Conservation (phyloP, 106 monocot genomes). For the Triglochin maritima region DNA sequence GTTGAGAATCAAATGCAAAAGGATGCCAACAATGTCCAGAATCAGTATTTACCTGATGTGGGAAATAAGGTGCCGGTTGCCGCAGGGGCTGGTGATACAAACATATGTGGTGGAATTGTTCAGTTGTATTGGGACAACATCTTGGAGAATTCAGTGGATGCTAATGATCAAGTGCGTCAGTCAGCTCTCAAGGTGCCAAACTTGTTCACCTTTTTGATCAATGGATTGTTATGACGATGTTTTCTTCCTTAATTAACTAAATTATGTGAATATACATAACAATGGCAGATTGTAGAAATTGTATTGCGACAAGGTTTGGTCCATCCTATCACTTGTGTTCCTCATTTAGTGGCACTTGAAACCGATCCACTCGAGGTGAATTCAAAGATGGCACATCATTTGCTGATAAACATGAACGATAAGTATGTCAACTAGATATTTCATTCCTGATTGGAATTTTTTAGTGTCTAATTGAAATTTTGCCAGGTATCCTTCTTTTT, state of each 20-base stretch:
- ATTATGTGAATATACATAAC: neutral
- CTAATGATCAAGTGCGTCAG: constrained; percentile 68
- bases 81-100: constrained; percentile 98
- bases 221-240: too few relatives aligned
- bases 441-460: neutral
- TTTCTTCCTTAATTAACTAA: too few relatives aligned
- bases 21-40: constrained; percentile 24
- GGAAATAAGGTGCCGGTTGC: constrained; percentile 71
- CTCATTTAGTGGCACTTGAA: constrained; percentile 89
- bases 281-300: constrained; percentile 88
- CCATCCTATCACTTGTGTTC: constrained; percentile 97
- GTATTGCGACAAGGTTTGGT: constrained; percentile 94
- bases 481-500: constrained; percentile 90
- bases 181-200: constrained; percentile 62
- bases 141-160: constrained; percentile 70
- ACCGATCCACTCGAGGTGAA: constrained; percentile 78
- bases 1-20: constrained; percentile 69
- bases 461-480: constrained; percentile 4
- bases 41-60: constrained; percentile 19
- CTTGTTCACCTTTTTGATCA: neutral
- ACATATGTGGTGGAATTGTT: constrained; percentile 95
- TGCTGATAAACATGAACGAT: constrained; percentile 96
- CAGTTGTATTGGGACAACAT: constrained; percentile 90
- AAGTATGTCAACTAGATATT: constrained; percentile 49
- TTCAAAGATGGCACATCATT: constrained; percentile 84